Evolutionary conservation across 257 asterid species (phyloP).

Genomic region (Fraxinus excelsior): DNA sequence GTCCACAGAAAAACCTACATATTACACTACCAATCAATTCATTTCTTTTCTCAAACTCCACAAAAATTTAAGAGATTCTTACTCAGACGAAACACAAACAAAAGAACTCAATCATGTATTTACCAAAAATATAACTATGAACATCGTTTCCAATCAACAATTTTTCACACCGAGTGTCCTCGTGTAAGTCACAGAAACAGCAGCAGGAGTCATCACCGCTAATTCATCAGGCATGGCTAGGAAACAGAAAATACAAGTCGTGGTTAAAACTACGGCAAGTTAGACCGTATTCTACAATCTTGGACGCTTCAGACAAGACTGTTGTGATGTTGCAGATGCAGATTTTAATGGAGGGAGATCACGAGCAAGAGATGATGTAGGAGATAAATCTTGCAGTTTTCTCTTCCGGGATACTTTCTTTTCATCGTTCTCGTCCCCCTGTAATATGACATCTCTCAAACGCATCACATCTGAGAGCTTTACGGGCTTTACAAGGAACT

Average conservation of each 20-base stretch:
- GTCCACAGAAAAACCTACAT: background rate
- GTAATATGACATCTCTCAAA: slow-evolving; percentile 48
- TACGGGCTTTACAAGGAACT: slow-evolving; percentile 81
- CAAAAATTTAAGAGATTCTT: background rate
- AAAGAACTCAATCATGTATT: background rate
- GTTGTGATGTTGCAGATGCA: background rate
- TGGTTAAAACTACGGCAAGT: background rate
- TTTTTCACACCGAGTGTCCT: background rate
- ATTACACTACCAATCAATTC: background rate
- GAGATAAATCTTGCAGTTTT: slow-evolving; percentile 29
- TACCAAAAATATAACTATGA: background rate
- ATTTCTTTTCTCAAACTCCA: background rate
- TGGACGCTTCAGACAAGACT: slow-evolving; percentile 31
- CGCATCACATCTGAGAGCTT: slow-evolving; percentile 76
- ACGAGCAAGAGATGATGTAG: slow-evolving; percentile 24
- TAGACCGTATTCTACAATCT: slow-evolving; percentile 24
- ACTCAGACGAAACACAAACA: background rate
- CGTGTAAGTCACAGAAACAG: background rate
- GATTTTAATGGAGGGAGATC: slow-evolving; percentile 26
- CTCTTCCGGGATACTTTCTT: slow-evolving; percentile 45
- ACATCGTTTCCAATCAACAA: slow-evolving; percentile 15
- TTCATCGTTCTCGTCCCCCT: slow-evolving; percentile 33
- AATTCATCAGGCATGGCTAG: background rate
- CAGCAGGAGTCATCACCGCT: background rate
- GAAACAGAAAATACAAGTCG: background rate